phyloP scores from a whole-genome alignment of 805 yeast species.

The Yarrowia hollandica region DNA sequence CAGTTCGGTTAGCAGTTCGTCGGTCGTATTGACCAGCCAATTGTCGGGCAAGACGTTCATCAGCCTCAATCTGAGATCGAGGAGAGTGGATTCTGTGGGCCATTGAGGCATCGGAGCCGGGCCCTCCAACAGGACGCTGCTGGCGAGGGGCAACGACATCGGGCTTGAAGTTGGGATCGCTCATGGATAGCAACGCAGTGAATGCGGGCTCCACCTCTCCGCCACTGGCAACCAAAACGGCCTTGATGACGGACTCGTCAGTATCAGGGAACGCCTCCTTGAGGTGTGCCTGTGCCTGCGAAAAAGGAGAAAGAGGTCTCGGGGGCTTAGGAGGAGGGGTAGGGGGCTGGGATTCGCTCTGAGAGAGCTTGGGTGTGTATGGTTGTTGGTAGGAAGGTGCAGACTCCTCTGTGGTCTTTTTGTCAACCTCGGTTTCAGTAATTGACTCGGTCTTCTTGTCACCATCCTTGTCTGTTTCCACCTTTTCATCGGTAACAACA shows the following conservation, averaged over 20 bases:
- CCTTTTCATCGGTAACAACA: neutral
- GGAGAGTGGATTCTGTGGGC: conserved; percentile 38
- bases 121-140: conserved; percentile 31
- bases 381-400: conserved; percentile 29
- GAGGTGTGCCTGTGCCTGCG: conserved; percentile 58
- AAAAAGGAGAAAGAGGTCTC: conserved; percentile 64
- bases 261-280: conserved; percentile 82
- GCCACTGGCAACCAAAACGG: conserved; percentile 80
- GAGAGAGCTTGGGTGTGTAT: conserved; percentile 26
- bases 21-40: conserved; percentile 51
- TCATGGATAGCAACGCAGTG: conserved; percentile 75
- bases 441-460: conserved; percentile 18
- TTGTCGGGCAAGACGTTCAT: conserved; percentile 78
- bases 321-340: conserved; percentile 52
- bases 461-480: conserved; percentile 19
- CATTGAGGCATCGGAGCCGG: conserved; percentile 34
- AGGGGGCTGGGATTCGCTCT: conserved; percentile 25
- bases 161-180: conserved; percentile 50
- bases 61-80: conserved; percentile 57
- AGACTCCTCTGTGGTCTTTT: conserved; percentile 26
- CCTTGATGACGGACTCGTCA: conserved; percentile 69
- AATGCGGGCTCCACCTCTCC: conserved; percentile 84
- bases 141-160: conserved; percentile 40
- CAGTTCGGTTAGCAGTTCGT: conserved; percentile 25
- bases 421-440: conserved; percentile 3